Conservation (phyloP, 176 grass and related monocot species). For the Lolium rigidum region DNA sequence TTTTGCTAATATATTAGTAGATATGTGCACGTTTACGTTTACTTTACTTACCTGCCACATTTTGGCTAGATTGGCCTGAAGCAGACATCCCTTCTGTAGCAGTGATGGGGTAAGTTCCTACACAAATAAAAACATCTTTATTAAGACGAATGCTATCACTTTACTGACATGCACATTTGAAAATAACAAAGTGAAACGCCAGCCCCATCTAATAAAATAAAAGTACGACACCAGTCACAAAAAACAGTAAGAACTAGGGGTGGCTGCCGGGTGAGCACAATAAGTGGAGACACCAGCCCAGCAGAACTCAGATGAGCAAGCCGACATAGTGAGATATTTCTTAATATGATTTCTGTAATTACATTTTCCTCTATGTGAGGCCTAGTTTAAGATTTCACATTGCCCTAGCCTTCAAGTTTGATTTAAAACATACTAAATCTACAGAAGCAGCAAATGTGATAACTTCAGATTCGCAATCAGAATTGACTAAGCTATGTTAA, state of each 20-base stretch:
- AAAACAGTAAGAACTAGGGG: not conserved
- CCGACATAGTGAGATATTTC: not conserved
- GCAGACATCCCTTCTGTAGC: not conserved
- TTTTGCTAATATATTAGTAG: too few species aligned
- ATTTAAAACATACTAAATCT: too few species aligned
- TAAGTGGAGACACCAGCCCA: not conserved
- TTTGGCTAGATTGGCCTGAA: not conserved
- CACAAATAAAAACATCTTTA: not conserved
- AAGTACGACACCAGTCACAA: too few species aligned
- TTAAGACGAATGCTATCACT: not conserved
- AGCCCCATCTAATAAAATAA: too few species aligned
- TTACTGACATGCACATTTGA: not conserved
- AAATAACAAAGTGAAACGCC: not conserved
- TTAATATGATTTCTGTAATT: too few species aligned
- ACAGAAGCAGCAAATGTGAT: too few species aligned
- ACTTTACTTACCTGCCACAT: not conserved
- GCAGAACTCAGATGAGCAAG: not conserved
- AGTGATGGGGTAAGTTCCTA: not conserved
- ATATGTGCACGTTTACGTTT: too few species aligned
- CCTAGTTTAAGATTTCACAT: too few species aligned
- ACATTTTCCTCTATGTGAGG: too few species aligned
- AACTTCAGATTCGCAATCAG: too few species aligned
- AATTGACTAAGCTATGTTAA: too few species aligned
- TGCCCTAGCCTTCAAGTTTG: too few species aligned
- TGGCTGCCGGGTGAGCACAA: not conserved